A percentile compares a stretch with the other conserved stretches of the same genome.
phyloP scores from a whole-genome alignment of 345 rosid species.

The Triadica sebifera region DNA sequence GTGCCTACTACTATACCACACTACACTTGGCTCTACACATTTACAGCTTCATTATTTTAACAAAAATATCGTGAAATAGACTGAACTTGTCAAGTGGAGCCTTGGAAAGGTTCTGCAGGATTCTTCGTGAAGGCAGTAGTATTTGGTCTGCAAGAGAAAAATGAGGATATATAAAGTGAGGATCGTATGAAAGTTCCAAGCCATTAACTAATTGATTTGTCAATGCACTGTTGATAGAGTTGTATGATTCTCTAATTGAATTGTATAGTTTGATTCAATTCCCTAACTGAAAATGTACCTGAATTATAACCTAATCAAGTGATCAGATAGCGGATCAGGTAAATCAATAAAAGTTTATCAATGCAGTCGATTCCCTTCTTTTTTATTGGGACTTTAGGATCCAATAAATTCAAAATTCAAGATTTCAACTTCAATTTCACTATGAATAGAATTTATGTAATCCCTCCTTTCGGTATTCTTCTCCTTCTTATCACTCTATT shows the following conservation, averaged over 20 bases:
- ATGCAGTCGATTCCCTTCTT: too few relatives aligned
- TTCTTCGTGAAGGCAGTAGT: slow-evolving; percentile 73
- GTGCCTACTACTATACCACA: too few relatives aligned
- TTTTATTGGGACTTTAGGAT: too few relatives aligned
- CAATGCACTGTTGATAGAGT: not conserved
- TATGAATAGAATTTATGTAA: not conserved
- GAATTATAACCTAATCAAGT: not conserved
- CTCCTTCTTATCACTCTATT: not conserved
- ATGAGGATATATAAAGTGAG: not conserved
- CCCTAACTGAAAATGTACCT: not conserved
- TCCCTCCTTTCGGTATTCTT: not conserved
- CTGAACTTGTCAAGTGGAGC: too few relatives aligned
- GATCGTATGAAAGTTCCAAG: not conserved
- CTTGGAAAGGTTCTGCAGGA: too few relatives aligned
- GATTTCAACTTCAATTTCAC: too few relatives aligned
- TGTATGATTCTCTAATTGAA: not conserved
- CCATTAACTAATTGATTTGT: not conserved
- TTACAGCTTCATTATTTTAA: too few relatives aligned
- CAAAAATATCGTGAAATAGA: too few relatives aligned
- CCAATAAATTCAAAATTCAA: too few relatives aligned
- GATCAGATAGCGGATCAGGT: not conserved
- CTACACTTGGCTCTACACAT: too few relatives aligned
- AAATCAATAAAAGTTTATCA: too few relatives aligned
- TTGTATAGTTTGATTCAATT: not conserved
- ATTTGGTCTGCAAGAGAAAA: slow-evolving; percentile 56